Conservation (phyloP, 768 basidiomycete species). For the Rhizopogon roseolus region DNA sequence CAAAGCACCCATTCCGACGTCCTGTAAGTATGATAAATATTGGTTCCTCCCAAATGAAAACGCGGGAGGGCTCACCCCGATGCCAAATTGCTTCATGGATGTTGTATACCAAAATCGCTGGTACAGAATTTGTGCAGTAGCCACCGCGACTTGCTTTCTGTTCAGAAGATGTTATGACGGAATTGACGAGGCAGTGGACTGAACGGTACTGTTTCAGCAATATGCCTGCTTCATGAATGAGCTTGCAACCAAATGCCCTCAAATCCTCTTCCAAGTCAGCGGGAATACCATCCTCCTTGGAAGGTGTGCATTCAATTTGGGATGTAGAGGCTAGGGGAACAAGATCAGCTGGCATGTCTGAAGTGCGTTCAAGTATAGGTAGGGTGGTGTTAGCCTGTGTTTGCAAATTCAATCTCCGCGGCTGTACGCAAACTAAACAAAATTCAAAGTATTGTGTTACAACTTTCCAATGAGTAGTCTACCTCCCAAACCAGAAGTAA, state of each 20-base stretch:
- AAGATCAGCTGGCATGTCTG: slow-evolving; percentile 44
- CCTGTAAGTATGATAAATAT: slow-evolving; percentile 38
- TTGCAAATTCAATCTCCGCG: slow-evolving; percentile 2
- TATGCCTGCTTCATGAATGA: slow-evolving; percentile 93
- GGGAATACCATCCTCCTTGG: slow-evolving; percentile 77
- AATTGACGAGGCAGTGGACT: neutral
- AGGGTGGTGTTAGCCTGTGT: no score
- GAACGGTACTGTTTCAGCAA: slow-evolving; percentile 78
- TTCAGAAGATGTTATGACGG: neutral
- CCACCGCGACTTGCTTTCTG: slow-evolving; percentile 95
- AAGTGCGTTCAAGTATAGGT: neutral
- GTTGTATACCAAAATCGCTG: slow-evolving; percentile 97
- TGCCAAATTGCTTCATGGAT: slow-evolving; percentile 91
- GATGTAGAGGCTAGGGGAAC: slow-evolving; percentile 80
- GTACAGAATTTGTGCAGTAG: slow-evolving; percentile 93
- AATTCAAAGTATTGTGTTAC: neutral
- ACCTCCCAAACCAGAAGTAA: slow-evolving; percentile 26
- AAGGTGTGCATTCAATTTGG: slow-evolving; percentile 80
- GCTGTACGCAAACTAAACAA: neutral
- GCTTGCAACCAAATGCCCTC: slow-evolving; percentile 85
- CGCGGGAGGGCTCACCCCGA: slow-evolving; percentile 59
- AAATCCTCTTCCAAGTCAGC: slow-evolving; percentile 82
- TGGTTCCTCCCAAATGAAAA: slow-evolving; percentile 4
- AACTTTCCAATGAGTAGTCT: slow-evolving; percentile 19
- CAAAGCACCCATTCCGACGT: slow-evolving; percentile 84